A percentile compares a stretch with the other conserved stretches of the same genome.
Evolutionary conservation across 345 rosid species (phyloP).

Genomic region (Populus deltoides): DNA sequence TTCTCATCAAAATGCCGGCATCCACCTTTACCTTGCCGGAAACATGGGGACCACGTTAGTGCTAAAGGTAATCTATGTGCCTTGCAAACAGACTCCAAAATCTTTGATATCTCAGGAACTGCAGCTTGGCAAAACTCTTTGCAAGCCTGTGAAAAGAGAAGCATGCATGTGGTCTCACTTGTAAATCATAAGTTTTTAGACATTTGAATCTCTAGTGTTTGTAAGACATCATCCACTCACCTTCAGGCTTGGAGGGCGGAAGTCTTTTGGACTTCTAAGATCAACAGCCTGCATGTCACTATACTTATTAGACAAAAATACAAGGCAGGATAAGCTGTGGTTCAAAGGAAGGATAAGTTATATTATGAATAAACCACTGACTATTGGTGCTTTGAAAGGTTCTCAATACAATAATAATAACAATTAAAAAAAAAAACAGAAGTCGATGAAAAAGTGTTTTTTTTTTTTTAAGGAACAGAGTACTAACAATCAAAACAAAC

Average conservation of each 20-base stretch:
- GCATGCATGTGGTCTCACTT: conserved; percentile 25
- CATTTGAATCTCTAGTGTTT: conserved; percentile 3
- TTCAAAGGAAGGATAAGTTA: conserved; percentile 2
- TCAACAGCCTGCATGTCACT: conserved; percentile 65
- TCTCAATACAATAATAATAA: not conserved
- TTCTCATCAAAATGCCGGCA: conserved; percentile 64
- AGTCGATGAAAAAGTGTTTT: conserved; percentile 5
- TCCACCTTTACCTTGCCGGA: conserved; percentile 61
- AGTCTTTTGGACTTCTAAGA: conserved; percentile 61
- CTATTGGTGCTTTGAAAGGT: conserved; percentile 35
- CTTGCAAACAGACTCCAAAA: conserved; percentile 59
- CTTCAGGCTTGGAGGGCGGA: conserved; percentile 47
- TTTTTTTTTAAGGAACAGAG: too few species aligned
- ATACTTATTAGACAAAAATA: conserved; percentile 20
- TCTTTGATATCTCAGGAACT: conserved; percentile 50
- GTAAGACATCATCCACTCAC: conserved; percentile 31
- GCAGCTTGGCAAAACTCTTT: conserved; percentile 47
- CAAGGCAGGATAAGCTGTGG: conserved; percentile 5
- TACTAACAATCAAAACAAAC: too few species aligned
- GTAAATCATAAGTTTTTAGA: conserved; percentile 12
- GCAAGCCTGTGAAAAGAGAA: conserved; percentile 50
- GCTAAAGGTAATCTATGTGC: conserved; percentile 66
- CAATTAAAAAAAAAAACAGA: not conserved
- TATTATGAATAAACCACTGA: conserved; percentile 20
- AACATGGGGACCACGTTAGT: conserved; percentile 76